Evolutionary conservation across 2,329 filamentous ascomycete species (phyloP).

Genomic region (Pseudopyrenochaeta lycopersici): DNA sequence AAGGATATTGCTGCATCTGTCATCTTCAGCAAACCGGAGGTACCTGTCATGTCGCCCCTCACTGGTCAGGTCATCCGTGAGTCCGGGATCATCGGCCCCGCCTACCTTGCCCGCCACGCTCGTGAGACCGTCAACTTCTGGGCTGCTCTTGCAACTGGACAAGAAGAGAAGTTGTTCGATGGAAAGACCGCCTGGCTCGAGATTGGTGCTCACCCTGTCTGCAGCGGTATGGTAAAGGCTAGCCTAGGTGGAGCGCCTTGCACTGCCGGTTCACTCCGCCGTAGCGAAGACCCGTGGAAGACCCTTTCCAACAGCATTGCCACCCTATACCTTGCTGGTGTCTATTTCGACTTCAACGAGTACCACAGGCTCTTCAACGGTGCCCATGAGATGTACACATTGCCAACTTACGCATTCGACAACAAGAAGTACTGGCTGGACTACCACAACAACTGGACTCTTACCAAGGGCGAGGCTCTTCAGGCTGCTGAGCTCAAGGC

Average conservation of each 20-base stretch:
- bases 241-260: slow-evolving; percentile 65
- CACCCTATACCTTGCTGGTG: slow-evolving; percentile 68
- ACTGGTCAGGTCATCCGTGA: slow-evolving; percentile 68
- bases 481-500: slow-evolving; percentile 51
- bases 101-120: slow-evolving; percentile 71
- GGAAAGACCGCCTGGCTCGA: slow-evolving; percentile 77
- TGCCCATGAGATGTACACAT: slow-evolving; percentile 67
- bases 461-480: slow-evolving; percentile 71
- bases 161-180: slow-evolving; percentile 67
- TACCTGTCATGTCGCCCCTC: slow-evolving; percentile 75
- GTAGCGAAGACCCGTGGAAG: slow-evolving; percentile 70
- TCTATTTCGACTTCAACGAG: slow-evolving; percentile 75
- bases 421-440: slow-evolving; percentile 77
- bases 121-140: slow-evolving; percentile 76
- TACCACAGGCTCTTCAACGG: slow-evolving; percentile 70
- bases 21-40: slow-evolving; percentile 64
- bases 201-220: slow-evolving; percentile 77
- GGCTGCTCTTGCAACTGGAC: slow-evolving; percentile 67
- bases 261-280: slow-evolving; percentile 68
- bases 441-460: slow-evolving; percentile 75
- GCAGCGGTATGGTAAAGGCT: slow-evolving; percentile 72
- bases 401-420: slow-evolving; percentile 75
- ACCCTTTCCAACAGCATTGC: slow-evolving; percentile 67
- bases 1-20: slow-evolving; percentile 64
- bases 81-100: slow-evolving; percentile 64